phyloP scores from a whole-genome alignment of 2,329 filamentous ascomycete species.

The Tolypocladium ovalisporum region DNA sequence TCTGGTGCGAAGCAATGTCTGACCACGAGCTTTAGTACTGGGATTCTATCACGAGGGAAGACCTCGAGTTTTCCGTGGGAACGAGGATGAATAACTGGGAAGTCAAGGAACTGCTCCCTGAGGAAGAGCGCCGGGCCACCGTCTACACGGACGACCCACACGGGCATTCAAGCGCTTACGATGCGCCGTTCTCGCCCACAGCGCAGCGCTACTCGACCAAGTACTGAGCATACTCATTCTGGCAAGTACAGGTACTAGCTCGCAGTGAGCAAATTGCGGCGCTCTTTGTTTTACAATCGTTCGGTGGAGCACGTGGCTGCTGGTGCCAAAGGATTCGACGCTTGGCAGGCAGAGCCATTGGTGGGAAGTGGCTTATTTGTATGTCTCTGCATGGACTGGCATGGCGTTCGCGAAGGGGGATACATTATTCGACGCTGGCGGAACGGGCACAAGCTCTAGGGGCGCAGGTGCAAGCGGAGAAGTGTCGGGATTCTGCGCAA shows the following conservation, averaged over 20 bases:
- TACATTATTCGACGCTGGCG: constrained; percentile 1
- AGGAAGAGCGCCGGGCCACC: constrained; percentile 67
- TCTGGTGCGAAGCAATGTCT: constrained; percentile 9
- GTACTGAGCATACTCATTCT: constrained; percentile 24
- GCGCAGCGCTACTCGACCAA: constrained; percentile 33
- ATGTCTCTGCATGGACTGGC: constrained; percentile 8
- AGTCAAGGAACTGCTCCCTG: constrained; percentile 78
- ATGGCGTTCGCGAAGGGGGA: constrained; percentile 9
- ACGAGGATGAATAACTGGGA: constrained; percentile 97
- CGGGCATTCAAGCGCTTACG: constrained; percentile 42
- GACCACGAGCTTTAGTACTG: constrained; percentile 59
- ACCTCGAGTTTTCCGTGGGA: constrained; percentile 95
- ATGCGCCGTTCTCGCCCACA: constrained; percentile 37
- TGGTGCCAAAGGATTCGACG: neutral
- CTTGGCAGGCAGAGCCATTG: neutral
- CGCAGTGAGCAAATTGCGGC: neutral
- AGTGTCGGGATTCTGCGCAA: neutral
- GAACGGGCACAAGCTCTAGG: neutral
- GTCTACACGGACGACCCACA: constrained; percentile 61
- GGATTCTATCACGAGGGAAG: constrained; percentile 97
- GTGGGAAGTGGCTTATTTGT: neutral
- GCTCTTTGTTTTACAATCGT: neutral
- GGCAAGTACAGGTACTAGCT: neutral
- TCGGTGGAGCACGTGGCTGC: neutral
- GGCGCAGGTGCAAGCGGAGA: neutral